Evolutionary conservation across 495 filamentous ascomycete species (phyloP).

Genomic region (Peziza echinospora): DNA sequence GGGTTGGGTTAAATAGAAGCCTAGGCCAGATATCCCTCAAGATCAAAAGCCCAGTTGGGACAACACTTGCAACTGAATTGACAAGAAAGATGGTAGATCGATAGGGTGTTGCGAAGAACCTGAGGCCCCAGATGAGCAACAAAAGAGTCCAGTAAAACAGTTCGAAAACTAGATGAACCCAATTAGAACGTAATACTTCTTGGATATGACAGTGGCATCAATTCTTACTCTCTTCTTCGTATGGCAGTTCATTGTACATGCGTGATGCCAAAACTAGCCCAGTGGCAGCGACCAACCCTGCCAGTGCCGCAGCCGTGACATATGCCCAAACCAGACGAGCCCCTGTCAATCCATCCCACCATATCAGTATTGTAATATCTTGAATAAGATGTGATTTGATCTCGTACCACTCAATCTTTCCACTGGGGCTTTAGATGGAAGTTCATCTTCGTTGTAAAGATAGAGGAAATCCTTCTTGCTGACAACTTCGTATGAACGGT

Average conservation of each 20-base stretch:
- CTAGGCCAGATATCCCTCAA: constrained; percentile 16
- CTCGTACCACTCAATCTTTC: constrained; percentile 11
- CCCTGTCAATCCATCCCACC: constrained; percentile 4
- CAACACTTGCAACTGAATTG: constrained; percentile 6
- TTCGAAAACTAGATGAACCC: constrained; percentile 6
- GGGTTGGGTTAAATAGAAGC: constrained; percentile 12
- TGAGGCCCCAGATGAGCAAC: constrained; percentile 11
- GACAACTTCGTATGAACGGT: constrained; percentile 9
- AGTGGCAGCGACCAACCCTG: constrained; percentile 5
- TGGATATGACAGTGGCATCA: too few species aligned
- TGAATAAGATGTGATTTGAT: too few species aligned
- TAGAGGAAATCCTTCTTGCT: constrained; percentile 15
- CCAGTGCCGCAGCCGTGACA: constrained; percentile 8
- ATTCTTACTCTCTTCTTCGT: constrained; percentile 8
- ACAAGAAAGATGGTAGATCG: constrained; percentile 8
- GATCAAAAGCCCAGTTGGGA: constrained; percentile 11
- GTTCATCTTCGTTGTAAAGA: constrained; percentile 10
- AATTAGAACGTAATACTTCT: too few species aligned
- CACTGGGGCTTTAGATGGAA: constrained; percentile 13
- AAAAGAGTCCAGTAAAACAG: constrained; percentile 12
- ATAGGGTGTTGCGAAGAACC: constrained; percentile 16
- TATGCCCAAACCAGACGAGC: constrained; percentile 12
- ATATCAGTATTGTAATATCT: too few species aligned
- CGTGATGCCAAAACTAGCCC: constrained; percentile 3
- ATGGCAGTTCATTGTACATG: not conserved